Conservation (phyloP, 768 basidiomycete species). For the Kwoniella sp. region DNA sequence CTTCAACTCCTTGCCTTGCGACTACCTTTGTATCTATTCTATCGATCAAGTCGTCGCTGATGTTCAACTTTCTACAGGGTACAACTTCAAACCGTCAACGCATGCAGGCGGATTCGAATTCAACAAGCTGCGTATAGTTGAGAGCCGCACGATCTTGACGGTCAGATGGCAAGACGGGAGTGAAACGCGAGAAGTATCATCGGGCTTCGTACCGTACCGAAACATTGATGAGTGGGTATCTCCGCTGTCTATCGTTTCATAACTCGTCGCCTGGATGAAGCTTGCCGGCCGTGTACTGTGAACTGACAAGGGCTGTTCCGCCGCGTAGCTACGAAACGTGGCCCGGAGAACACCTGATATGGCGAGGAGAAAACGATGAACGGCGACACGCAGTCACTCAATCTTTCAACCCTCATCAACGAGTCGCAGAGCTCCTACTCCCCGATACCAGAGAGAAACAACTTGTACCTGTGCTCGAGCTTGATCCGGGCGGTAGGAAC, state of each 20-base stretch:
- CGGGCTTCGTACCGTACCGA: slow-evolving; percentile 73
- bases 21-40: too few species aligned
- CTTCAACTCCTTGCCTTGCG: too few species aligned
- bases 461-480: slow-evolving; percentile 78
- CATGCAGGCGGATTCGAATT: slow-evolving; percentile 64
- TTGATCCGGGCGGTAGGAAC: slow-evolving; percentile 77
- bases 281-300: too few species aligned
- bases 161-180: slow-evolving; percentile 86
- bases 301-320: slow-evolving; percentile 5
- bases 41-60: too few species aligned
- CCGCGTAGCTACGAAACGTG: slow-evolving; percentile 39
- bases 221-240: slow-evolving; percentile 81
- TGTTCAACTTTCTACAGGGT: slow-evolving; percentile 17
- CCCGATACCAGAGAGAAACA: slow-evolving; percentile 63
- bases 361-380: slow-evolving; percentile 70
- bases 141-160: slow-evolving; percentile 69
- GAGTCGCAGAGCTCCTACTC: slow-evolving; percentile 37
- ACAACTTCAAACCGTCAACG: slow-evolving; percentile 62
- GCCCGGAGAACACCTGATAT: slow-evolving; percentile 89
- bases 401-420: slow-evolving; percentile 41
- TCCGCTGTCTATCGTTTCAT: slow-evolving; percentile 47
- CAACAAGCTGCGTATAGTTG: slow-evolving; percentile 65
- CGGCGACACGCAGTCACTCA: slow-evolving; percentile 74
- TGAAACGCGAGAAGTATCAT: slow-evolving; percentile 63
- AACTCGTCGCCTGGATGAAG: slow-evolving; percentile 66